Evolutionary conservation across 306 rosid species (phyloP).

Genomic region (Gillenia trifoliata): DNA sequence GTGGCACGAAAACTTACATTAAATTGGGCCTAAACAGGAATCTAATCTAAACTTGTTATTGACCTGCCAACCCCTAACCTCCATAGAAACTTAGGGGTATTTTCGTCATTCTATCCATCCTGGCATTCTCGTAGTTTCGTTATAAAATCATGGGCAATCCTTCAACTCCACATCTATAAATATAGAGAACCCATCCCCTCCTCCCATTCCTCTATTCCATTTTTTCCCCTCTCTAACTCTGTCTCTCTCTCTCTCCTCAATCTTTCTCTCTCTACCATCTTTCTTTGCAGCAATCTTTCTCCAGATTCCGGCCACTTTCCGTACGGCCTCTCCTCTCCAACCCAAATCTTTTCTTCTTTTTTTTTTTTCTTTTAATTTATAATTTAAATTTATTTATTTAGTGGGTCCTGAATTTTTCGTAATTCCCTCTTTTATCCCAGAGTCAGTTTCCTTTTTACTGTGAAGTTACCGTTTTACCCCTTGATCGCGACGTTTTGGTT

Average conservation of each 20-base stretch:
- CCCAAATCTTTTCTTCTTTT: neutral
- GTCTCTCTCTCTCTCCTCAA: neutral
- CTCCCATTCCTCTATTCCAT: neutral
- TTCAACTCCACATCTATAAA: slow-evolving; percentile 10
- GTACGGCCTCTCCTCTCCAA: neutral
- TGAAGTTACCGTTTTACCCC: neutral
- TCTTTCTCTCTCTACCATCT: neutral
- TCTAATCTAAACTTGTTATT: neutral
- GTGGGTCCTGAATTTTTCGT: neutral
- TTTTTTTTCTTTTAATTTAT: neutral
- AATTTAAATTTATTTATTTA: neutral
- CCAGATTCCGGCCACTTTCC: slow-evolving; percentile 1
- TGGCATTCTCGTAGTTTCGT: slow-evolving; percentile 10
- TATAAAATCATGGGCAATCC: neutral
- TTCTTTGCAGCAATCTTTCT: neutral
- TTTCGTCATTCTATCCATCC: neutral
- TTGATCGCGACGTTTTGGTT: neutral
- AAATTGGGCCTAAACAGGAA: neutral
- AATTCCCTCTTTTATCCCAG: neutral
- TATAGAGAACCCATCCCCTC: neutral
- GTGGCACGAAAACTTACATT: neutral
- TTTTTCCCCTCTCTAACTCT: neutral
- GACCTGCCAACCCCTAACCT: neutral
- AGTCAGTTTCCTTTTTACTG: neutral
- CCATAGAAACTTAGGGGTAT: neutral